Conservation (phyloP, 2,329 filamentous ascomycete genomes). For the Fusarium paranaense region DNA sequence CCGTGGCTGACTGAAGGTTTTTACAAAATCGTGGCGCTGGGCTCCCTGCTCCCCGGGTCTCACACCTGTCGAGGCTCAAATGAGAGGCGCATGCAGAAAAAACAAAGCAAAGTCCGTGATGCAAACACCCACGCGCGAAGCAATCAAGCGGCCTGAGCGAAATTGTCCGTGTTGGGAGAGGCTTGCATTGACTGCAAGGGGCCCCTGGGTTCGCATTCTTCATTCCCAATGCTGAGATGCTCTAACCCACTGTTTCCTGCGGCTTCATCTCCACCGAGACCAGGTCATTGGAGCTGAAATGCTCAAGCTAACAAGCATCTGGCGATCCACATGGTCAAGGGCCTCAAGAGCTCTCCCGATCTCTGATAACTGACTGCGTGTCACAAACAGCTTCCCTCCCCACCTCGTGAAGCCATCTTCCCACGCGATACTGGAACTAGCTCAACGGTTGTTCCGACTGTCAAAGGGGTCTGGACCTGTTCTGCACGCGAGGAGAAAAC, state of each 20-base stretch:
- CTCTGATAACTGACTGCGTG: neutral
- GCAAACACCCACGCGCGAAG: neutral
- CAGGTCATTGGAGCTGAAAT: neutral
- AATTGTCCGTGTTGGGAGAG: neutral
- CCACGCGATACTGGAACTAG: neutral
- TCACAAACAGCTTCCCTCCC: neutral
- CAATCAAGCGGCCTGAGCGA: neutral
- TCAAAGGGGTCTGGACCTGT: neutral
- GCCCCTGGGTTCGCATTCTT: neutral
- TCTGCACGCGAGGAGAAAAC: neutral
- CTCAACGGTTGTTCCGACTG: neutral
- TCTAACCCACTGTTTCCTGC: neutral
- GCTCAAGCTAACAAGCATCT: neutral
- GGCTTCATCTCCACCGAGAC: neutral
- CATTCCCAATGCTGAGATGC: neutral
- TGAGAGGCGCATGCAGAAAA: neutral
- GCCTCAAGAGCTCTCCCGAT: neutral
- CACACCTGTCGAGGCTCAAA: neutral
- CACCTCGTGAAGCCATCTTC: neutral
- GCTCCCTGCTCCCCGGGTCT: neutral
- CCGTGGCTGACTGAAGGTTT: slow-evolving; percentile 6
- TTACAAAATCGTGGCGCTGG: neutral
- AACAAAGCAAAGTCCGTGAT: slow-evolving; percentile 1
- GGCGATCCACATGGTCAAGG: neutral
- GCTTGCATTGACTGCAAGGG: neutral